Conservation (phyloP, 2,329 filamentous ascomycete species). For the Trichoderma sp. region DNA sequence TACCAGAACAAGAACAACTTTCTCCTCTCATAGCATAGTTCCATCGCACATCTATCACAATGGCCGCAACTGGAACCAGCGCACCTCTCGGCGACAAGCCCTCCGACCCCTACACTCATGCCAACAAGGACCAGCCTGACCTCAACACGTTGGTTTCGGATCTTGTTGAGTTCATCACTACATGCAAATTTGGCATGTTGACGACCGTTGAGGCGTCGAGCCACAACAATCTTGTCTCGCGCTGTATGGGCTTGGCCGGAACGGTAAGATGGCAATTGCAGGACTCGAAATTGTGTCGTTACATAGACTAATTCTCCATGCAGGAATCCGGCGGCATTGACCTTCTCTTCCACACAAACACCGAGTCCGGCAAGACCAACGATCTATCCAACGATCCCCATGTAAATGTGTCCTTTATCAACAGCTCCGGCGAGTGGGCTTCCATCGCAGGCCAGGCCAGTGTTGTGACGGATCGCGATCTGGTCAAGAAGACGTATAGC, state of each 20-base stretch:
- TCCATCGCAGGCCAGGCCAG: constrained; percentile 74
- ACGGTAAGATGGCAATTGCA: constrained; percentile 54
- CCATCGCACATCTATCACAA: constrained; percentile 38
- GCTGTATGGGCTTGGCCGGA: constrained; percentile 82
- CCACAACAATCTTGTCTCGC: constrained; percentile 67
- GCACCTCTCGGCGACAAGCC: constrained; percentile 62
- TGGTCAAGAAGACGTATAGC: constrained; percentile 75
- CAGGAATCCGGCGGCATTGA: constrained; percentile 79
- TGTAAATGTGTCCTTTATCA: constrained; percentile 81
- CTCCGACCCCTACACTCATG: constrained; percentile 78
- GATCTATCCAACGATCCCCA: constrained; percentile 72
- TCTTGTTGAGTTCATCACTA: constrained; percentile 68
- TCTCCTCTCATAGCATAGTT: not conserved
- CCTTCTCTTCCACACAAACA: constrained; percentile 89
- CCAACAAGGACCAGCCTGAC: constrained; percentile 63
- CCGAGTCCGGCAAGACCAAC: constrained; percentile 83
- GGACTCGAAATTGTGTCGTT: not conserved
- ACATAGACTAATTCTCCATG: not conserved
- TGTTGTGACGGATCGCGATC: constrained; percentile 67
- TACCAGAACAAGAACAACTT: not conserved
- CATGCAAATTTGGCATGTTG: constrained; percentile 85
- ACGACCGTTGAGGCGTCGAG: constrained; percentile 70
- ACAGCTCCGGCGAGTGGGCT: constrained; percentile 78
- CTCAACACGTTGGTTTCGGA: constrained; percentile 76
- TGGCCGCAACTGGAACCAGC: constrained; percentile 57